Base-by-base conservation (phyloP, 495 filamentous ascomycete genomes). In the Cryomyces antarcticus region DNA sequence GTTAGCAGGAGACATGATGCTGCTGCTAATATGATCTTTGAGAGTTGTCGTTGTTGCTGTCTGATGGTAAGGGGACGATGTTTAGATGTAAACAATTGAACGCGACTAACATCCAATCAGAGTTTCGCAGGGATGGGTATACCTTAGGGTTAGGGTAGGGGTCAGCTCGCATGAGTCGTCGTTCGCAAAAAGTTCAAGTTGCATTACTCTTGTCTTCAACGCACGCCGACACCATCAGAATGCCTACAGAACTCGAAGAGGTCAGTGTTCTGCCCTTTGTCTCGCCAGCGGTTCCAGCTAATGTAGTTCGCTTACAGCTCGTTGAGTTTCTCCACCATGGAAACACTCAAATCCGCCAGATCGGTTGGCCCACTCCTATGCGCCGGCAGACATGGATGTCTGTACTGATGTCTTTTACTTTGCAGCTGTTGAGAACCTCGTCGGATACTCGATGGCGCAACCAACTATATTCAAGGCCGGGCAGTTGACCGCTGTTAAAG, bases 251-350 rank as follows among this genome's bases (percentile, higher is more conserved):
- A 66, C 59, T 87, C 34, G 82, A 89, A 60, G 83, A 89, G 61
- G 83, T 88, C 40, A 54, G 39, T n/a, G 9, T 10, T 9, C 33
- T 39, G 24, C 7, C 38, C 2, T 28, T 39, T 4, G 27, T 9
- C 38, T 11, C 2, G 7, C 38, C 27, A 9, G 27, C 7, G 4
- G 7, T 9, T 39, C 27, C 2, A 3, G 28, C 44, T 52, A 41
- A 45, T 33, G 11, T 24, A 46, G 9, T 17, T 36, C 7, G 12
- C 28, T 10, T n/a, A 11, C 50, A 93, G 86, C 73, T 95, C 38
- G 86, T 92, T 45, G 84, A 84, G 50, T 93, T 95, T 53, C 79
- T 95, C 30, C 79, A 82, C 55, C 77, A 92, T 64, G 82, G 79
- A 38, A 93, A 87, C 58, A 80, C 80, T 7, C 75, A 84, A 53